Percentiles rank a stretch among this genome's conserved stretches.
Evolutionary conservation across 2,329 filamentous ascomycete genomes (phyloP).

Genomic region (Venturia aucupariae): DNA sequence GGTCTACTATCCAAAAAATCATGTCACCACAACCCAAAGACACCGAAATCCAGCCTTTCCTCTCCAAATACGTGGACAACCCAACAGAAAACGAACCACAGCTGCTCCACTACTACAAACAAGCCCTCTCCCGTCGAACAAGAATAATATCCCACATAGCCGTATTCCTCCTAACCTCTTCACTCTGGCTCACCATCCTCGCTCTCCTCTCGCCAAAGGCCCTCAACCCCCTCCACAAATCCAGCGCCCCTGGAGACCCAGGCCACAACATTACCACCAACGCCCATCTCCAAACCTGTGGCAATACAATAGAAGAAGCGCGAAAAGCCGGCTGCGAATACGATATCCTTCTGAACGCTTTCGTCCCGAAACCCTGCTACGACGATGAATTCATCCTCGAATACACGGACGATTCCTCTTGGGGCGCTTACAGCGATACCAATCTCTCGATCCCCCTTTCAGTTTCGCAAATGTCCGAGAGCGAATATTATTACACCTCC

Average conservation of each 20-base stretch:
- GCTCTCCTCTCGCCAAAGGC: neutral
- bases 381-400: slow-evolving; percentile 27
- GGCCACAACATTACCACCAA: slow-evolving; percentile 11
- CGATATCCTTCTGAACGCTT: slow-evolving; percentile 28
- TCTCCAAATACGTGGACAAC: neutral
- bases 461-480: neutral
- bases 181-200: slow-evolving; percentile 7
- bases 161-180: slow-evolving; percentile 11
- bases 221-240: neutral
- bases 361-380: slow-evolving; percentile 28
- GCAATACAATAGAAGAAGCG: slow-evolving; percentile 24
- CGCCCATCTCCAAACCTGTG: slow-evolving; percentile 21
- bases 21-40: slow-evolving; percentile 1
- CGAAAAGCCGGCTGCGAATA: slow-evolving; percentile 24
- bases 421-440: slow-evolving; percentile 10
- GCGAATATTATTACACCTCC: slow-evolving; percentile 10
- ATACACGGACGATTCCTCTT: slow-evolving; percentile 17
- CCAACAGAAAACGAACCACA: neutral
- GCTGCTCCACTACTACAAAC: neutral
- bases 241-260: neutral
- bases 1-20: too few species aligned
- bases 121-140: neutral
- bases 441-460: neutral
- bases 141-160: neutral
- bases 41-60: slow-evolving; percentile 10